Percentiles rank a stretch among this genome's conserved stretches.
Evolutionary conservation across 345 rosid species (phyloP).

Genomic region (Gossypium ekmanianum): DNA sequence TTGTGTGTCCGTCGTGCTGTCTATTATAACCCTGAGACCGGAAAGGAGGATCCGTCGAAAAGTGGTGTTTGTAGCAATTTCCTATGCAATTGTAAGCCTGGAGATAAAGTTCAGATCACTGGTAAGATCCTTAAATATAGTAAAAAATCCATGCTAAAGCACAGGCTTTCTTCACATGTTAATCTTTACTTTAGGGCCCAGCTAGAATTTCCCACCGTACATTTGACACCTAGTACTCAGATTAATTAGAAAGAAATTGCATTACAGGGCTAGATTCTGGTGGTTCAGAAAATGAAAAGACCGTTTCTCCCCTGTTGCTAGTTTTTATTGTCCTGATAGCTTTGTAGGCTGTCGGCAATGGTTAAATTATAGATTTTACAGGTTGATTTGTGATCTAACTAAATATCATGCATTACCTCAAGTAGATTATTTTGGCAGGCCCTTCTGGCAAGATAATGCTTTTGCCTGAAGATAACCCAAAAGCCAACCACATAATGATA

Average conservation of each 20-base stretch:
- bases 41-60: constrained; percentile 90
- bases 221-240: background rate
- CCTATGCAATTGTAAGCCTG: constrained; percentile 86
- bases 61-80: constrained; percentile 89
- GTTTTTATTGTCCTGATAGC: too few relatives aligned
- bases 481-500: constrained; percentile 92
- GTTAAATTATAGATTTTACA: background rate
- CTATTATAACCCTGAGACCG: constrained; percentile 88
- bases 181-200: background rate
- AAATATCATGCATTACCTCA: constrained; percentile 2
- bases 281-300: background rate
- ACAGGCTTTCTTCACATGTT: background rate
- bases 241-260: background rate
- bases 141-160: background rate
- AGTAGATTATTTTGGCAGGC: constrained; percentile 43
- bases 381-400: background rate
- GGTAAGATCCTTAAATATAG: constrained; percentile 39
- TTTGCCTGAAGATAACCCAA: constrained; percentile 81
- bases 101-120: constrained; percentile 80
- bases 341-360: background rate
- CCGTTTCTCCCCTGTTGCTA: background rate
- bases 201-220: background rate
- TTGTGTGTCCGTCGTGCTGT: constrained; percentile 96
- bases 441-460: constrained; percentile 98
- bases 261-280: background rate